Evolutionary conservation across 441 rosid species (phyloP).

Genomic region (Aleurites moluccanus): DNA sequence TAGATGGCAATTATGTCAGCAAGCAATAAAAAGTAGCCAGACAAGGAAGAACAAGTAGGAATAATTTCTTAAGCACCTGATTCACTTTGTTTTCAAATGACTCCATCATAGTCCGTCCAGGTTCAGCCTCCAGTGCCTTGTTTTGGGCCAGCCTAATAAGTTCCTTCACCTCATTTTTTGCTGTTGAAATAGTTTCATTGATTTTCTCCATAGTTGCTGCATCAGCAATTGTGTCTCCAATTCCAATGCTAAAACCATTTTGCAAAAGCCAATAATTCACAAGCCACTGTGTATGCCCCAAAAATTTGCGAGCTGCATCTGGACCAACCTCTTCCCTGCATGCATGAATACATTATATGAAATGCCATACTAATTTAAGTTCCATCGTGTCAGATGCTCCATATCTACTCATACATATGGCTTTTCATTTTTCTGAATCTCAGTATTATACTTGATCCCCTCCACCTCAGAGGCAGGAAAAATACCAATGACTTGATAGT

Average conservation of each 20-base stretch:
- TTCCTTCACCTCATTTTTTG: constrained; percentile 81
- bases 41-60: background rate
- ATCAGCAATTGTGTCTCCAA: constrained; percentile 99
- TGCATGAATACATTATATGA: background rate
- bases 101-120: constrained; percentile 97
- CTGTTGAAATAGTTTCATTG: constrained; percentile 80
- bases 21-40: background rate
- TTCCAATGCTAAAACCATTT: constrained; percentile 96
- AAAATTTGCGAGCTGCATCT: constrained; percentile 98
- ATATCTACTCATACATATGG: background rate
- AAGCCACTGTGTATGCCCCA: constrained; percentile 99
- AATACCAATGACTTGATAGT: background rate
- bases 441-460: background rate
- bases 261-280: constrained; percentile 99
- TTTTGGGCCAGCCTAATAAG: constrained; percentile 72
- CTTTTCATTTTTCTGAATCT: background rate
- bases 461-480: too few species aligned
- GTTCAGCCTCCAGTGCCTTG: constrained; percentile 88
- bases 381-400: background rate
- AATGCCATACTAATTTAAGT: background rate
- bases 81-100: constrained; percentile 98
- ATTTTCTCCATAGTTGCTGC: constrained; percentile 96
- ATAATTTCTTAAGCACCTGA: constrained; percentile 51
- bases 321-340: constrained; percentile 99
- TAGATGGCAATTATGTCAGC: constrained; percentile 19